These are phyloP conservation scores for Arabidopsis hybrid DNA, from an alignment of 441 rosid genomes.

Conservation along the genomic window DNA sequence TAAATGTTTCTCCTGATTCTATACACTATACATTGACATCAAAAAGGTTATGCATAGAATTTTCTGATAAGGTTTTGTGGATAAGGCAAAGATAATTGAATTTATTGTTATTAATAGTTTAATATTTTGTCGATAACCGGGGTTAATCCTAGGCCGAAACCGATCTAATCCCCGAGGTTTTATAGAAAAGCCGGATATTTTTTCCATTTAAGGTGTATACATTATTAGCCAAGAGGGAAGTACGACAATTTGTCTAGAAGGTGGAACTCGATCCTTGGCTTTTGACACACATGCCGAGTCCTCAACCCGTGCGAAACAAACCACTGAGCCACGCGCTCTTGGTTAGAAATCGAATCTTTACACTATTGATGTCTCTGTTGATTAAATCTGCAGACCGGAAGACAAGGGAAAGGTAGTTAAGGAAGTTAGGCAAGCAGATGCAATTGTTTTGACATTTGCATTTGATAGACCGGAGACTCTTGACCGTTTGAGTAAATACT, in stretches of 20 bases:
- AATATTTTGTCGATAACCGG: not conserved
- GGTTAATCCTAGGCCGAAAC: not conserved
- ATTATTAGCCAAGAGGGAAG: not conserved
- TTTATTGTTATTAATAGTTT: not conserved
- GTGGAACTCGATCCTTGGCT: not conserved
- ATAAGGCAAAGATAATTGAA: not conserved
- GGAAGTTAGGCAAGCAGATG: slow-evolving; percentile 80
- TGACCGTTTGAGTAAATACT: slow-evolving; percentile 68
- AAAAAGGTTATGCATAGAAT: not conserved
- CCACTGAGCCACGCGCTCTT: not conserved
- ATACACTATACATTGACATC: not conserved
- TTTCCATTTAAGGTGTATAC: not conserved
- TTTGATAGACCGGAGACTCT: slow-evolving; percentile 72
- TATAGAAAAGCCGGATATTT: not conserved
- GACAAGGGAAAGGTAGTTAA: slow-evolving; percentile 68
- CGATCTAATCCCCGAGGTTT: not conserved
- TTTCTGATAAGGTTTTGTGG: not conserved
- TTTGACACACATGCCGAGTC: not conserved
- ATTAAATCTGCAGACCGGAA: slow-evolving; percentile 54
- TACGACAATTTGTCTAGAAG: not conserved
- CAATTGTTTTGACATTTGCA: slow-evolving; percentile 83
- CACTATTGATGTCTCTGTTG: slow-evolving; percentile 10
- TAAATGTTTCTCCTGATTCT: slow-evolving; percentile 28
- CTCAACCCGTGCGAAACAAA: not conserved
- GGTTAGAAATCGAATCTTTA: not conserved